Base-by-base conservation (phyloP, 1,139 yeast genomes). In the Taiozyma sp. region DNA sequence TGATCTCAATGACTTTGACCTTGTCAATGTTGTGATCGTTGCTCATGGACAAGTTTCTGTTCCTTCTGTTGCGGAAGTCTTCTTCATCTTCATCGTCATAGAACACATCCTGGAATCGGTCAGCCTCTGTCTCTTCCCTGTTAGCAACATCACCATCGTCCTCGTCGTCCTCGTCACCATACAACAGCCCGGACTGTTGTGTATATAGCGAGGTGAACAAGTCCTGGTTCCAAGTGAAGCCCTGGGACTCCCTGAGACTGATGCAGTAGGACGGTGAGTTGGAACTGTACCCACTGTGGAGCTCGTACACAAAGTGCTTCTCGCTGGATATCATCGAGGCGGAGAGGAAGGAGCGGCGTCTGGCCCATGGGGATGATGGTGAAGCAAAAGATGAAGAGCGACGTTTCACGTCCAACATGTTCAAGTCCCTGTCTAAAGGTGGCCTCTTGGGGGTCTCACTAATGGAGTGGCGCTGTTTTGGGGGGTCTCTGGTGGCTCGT, bases 191-290 rank as follows among this genome's bases (percentile, higher is more conserved):
- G 47, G 76, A 65, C 60, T 73, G 77, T 58, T 83, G 89, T 57
- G 81, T 86, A 61, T 79, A 81, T 9, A 83, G 79, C 9, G 83
- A 74, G 10, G 87, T 89, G 72, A 84, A 85, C 52, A 85, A 68
- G 59, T 83, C 88, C 59, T 83, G 89, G 65, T 85, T 85, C 76
- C 88, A 85, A 21, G 80, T 69, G 60, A 85, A 85, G 6, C 93
- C 93, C 63, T 85, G 91, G 46, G 83, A 75, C 62, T 84, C 88
- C 47, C 75, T 76, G 39, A 85, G 69, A 76, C 53, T 50, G 49
- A 68, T 56, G 40, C 69, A 54, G 54, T 51, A 56, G 46, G 60
- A 46, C 44, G 62, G 49, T 57, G 66, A 42, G 58, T 58, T 46
- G 53, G 54, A 32, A 52, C 63, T 43, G 35, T 44, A 52, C 2